Evolutionary conservation across 805 yeast genomes (phyloP).

Genomic region (Yarrowia hollandica): DNA sequence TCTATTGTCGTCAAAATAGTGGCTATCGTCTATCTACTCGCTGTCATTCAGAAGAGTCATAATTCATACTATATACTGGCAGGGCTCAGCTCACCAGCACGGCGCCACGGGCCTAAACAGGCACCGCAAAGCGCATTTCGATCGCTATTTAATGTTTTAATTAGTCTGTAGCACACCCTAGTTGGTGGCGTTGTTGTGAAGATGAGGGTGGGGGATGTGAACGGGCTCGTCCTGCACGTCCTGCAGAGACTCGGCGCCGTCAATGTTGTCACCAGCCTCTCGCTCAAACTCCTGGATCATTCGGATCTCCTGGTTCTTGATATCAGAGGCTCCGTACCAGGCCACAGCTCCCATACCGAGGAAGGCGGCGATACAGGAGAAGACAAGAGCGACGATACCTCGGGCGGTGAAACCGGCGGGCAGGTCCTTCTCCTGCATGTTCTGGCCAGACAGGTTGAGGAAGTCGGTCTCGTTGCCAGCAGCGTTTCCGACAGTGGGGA

Average conservation of each 20-base stretch:
- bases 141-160: slow-evolving; percentile 1
- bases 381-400: slow-evolving; percentile 91
- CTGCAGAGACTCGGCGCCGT: slow-evolving; percentile 41
- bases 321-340: slow-evolving; percentile 83
- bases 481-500: slow-evolving; percentile 73
- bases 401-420: slow-evolving; percentile 92
- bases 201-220: slow-evolving; percentile 3
- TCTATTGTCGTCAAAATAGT: no score
- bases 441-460: slow-evolving; percentile 71
- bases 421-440: slow-evolving; percentile 61
- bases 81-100: no score
- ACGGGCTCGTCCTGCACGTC: slow-evolving; percentile 33
- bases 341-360: slow-evolving; percentile 77
- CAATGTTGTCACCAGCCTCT: slow-evolving; percentile 50
- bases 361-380: slow-evolving; percentile 83
- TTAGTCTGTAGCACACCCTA: background rate
- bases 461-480: slow-evolving; percentile 72
- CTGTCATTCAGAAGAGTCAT: slow-evolving; percentile 3
- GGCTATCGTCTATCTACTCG: no score
- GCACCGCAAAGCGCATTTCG: no score
- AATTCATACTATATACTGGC: slow-evolving; percentile 2
- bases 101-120: no score
- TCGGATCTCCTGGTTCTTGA: slow-evolving; percentile 63
- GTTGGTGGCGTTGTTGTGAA: background rate
- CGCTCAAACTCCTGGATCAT: slow-evolving; percentile 52